Conservation (phyloP, 306 rosid genomes). For the Echinosophora koreensis region DNA sequence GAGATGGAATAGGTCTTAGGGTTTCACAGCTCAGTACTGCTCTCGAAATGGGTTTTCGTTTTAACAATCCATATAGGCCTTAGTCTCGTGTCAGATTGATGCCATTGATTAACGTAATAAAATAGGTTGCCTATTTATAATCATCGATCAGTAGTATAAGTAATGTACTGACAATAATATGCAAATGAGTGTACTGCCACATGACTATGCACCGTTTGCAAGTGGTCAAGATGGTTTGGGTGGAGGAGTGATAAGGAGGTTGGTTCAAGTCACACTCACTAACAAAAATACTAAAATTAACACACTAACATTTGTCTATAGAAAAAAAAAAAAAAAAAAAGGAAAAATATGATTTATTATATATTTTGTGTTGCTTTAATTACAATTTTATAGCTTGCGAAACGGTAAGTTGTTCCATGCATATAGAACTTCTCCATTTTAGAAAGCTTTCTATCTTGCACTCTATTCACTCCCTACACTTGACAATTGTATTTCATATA, state of each 20-base stretch:
- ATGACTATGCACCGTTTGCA: constrained; percentile 44
- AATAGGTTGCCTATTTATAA: neutral
- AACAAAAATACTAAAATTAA: no score
- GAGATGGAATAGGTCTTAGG: constrained; percentile 59
- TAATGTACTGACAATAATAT: constrained; percentile 1
- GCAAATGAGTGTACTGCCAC: neutral
- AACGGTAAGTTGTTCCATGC: neutral
- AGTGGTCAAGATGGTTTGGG: no score
- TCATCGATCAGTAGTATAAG: constrained; percentile 2
- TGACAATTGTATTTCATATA: neutral
- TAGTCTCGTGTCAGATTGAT: constrained; percentile 64
- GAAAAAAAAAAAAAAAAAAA: no score
- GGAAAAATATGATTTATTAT: no score
- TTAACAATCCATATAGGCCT: constrained; percentile 54
- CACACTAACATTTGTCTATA: no score
- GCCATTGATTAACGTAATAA: constrained; percentile 51
- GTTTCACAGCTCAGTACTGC: constrained; percentile 55
- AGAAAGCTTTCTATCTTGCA: neutral
- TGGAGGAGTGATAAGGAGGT: no score
- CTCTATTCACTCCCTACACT: neutral
- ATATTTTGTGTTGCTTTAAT: no score
- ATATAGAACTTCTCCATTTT: neutral
- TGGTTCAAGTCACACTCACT: no score
- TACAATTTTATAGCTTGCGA: neutral
- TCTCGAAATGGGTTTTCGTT: constrained; percentile 54